Evolutionary conservation across 164 flowering plant genomes (phyloP).

Genomic region (Vitis rotundifolia): DNA sequence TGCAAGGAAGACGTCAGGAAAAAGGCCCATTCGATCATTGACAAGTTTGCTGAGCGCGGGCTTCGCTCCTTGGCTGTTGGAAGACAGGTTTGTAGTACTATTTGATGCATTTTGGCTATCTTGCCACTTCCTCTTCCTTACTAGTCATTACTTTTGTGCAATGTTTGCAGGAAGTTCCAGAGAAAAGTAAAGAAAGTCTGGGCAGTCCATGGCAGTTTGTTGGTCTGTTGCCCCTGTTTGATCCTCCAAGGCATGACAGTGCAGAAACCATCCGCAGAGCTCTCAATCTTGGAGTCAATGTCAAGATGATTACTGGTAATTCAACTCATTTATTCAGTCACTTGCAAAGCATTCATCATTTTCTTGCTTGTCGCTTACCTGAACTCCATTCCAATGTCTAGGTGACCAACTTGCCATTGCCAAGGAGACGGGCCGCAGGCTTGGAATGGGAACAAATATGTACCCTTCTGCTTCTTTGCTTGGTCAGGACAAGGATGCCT

Average conservation of each 20-base stretch:
- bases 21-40: conserved; percentile 56
- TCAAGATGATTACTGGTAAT: conserved; percentile 82
- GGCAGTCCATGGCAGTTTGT: conserved; percentile 81
- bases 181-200: conserved; percentile 55
- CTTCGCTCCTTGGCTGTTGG: conserved; percentile 72
- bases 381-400: conserved; percentile 13
- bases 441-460: conserved; percentile 85
- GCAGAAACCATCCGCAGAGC: conserved; percentile 83
- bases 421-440: conserved; percentile 75
- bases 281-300: conserved; percentile 80
- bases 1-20: conserved; percentile 51
- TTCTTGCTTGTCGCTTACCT: background rate
- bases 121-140: background rate
- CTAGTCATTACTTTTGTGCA: background rate
- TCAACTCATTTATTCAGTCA: background rate
- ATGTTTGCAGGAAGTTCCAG: conserved; percentile 51
- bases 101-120: background rate
- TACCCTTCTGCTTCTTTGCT: conserved; percentile 73
- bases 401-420: conserved; percentile 86
- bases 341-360: background rate
- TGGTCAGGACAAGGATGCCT: conserved; percentile 61
- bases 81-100: conserved; percentile 46
- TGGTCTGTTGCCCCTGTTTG: conserved; percentile 69
- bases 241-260: conserved; percentile 85
- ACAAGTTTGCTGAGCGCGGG: conserved; percentile 73